Evolutionary conservation across 2,329 filamentous ascomycete species (phyloP).

Genomic region (Penicillium sp.): DNA sequence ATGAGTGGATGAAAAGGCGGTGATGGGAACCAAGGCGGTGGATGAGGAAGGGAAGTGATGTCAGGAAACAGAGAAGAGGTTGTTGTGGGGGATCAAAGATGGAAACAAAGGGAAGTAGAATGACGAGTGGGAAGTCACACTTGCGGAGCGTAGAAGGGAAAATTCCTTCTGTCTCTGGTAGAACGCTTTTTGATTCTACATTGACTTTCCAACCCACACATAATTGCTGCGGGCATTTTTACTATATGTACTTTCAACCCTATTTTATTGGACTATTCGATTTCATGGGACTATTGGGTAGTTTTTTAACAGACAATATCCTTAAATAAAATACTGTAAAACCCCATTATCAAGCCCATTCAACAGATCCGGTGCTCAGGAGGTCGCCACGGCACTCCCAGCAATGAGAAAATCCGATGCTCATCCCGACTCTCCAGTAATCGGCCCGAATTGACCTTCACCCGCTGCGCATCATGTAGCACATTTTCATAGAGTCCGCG

Average conservation of each 20-base stretch:
- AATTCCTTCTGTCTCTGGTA: not conserved
- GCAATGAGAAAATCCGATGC: slow-evolving; percentile 73
- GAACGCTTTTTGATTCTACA: not conserved
- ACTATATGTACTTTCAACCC: not conserved
- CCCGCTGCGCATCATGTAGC: slow-evolving; percentile 55
- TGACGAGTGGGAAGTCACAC: slow-evolving; percentile 3
- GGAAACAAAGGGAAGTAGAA: not conserved
- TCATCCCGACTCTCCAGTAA: slow-evolving; percentile 75
- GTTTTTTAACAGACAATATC: not conserved
- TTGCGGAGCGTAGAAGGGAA: not conserved
- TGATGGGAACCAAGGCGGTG: slow-evolving; percentile 18
- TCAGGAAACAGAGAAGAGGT: not conserved
- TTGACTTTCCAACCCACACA: not conserved
- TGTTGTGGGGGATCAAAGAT: not conserved
- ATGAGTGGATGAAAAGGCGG: slow-evolving; percentile 28
- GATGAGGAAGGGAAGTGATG: slow-evolving; percentile 7
- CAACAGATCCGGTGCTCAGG: slow-evolving; percentile 75
- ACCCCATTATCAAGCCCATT: not conserved
- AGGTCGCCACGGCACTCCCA: slow-evolving; percentile 83
- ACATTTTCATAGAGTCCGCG: slow-evolving; percentile 73
- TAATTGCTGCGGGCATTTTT: not conserved
- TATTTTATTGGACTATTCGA: not conserved
- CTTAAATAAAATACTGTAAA: not conserved
- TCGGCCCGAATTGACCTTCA: slow-evolving; percentile 65
- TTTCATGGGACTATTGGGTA: not conserved